phyloP scores from a whole-genome alignment of 495 filamentous ascomycete species.

The Pseudevernia furfuracea region DNA sequence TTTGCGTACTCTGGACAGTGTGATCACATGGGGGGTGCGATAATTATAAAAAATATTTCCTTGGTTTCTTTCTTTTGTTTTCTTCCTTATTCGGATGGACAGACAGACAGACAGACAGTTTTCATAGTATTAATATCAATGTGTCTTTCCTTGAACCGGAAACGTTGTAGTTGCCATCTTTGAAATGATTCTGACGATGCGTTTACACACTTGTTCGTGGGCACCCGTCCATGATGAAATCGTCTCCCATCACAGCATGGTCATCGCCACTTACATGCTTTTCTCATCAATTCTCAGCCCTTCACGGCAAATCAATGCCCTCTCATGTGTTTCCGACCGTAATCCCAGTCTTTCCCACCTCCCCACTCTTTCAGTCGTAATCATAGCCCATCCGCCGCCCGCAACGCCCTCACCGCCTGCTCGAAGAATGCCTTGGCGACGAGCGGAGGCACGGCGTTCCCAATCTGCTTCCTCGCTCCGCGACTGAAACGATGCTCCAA shows the following conservation, averaged over 20 bases:
- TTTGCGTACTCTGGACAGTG: neutral
- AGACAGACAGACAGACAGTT: no score
- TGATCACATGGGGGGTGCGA: neutral
- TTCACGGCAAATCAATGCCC: no score
- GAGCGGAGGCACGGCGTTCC: constrained; percentile 75
- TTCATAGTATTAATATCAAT: neutral
- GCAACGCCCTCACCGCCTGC: constrained; percentile 49
- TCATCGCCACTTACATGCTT: no score
- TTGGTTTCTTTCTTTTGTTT: neutral
- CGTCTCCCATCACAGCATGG: neutral
- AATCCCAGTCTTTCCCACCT: neutral
- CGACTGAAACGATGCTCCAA: constrained; percentile 49
- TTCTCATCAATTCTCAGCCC: no score
- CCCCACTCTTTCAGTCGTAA: neutral
- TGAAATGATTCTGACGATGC: no score
- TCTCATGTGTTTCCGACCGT: neutral
- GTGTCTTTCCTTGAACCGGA: neutral
- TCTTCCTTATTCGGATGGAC: neutral
- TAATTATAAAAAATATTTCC: neutral
- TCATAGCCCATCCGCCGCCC: constrained; percentile 44
- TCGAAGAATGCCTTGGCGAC: constrained; percentile 54
- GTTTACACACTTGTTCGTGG: no score
- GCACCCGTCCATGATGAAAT: no score
- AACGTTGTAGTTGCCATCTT: no score
- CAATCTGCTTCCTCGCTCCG: constrained; percentile 60